Evolutionary conservation across 208 protist genomes (phyloP).

Genomic region (Porcisia hertigi): DNA sequence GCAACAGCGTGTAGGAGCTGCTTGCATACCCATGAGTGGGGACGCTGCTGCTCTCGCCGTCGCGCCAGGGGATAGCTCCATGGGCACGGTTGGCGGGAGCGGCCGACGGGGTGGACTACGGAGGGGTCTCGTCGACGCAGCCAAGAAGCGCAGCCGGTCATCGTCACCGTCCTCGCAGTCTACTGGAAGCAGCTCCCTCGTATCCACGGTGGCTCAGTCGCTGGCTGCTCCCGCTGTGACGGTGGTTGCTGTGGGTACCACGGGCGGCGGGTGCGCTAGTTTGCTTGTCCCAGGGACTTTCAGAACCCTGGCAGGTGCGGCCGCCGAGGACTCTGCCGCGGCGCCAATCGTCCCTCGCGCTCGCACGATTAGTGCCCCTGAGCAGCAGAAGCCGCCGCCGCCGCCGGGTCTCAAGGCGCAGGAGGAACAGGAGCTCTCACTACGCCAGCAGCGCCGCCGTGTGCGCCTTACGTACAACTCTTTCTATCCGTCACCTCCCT

Average conservation of each 20-base stretch:
- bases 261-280: background rate
- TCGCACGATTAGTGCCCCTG: background rate
- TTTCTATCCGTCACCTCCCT: slow-evolving; percentile 6
- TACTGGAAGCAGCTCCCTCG: background rate
- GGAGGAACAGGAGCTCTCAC: slow-evolving; percentile 15
- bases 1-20: background rate
- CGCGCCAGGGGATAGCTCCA: background rate
- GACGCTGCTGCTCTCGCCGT: background rate
- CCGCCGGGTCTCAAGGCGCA: slow-evolving; percentile 1
- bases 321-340: background rate
- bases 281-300: background rate
- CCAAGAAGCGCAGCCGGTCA: slow-evolving; percentile 25
- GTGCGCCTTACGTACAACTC: slow-evolving; percentile 28
- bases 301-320: background rate
- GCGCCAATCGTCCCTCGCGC: background rate
- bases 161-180: slow-evolving; percentile 11
- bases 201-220: background rate
- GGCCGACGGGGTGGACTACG: slow-evolving; percentile 10
- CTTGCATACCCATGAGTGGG: background rate
- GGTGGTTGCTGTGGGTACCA: background rate
- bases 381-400: slow-evolving; percentile 11
- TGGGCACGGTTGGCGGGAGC: background rate
- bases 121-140: background rate
- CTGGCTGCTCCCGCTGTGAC: slow-evolving; percentile 2
- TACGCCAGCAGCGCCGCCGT: slow-evolving; percentile 17